Base-by-base conservation (phyloP, 805 yeast species). In the Wickerhamomyces subpelliculosus region DNA sequence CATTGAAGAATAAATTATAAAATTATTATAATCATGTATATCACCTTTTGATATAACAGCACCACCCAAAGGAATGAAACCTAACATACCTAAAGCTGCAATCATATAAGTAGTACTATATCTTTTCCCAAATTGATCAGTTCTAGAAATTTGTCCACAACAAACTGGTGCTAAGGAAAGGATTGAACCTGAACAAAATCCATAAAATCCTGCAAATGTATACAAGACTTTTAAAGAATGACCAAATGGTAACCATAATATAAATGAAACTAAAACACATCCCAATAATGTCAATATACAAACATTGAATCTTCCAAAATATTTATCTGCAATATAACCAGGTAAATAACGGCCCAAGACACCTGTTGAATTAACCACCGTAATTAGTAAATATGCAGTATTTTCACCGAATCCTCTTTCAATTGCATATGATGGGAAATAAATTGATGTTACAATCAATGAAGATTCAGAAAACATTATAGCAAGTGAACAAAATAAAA, bases 91-190 rank as follows among this genome's bases (percentile, higher is more conserved):
- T 37, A 75, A 60, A 3, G 83, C 71, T 16, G 73, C 75, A 47
- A 75, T 58, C 26, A 75, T 71, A 52, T 75, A 78, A 40, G 73
- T 67, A 2, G 76, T 66, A 1, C 78, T 69, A 46, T 70, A 73
- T 10, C 74, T 62, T 44, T 67, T 66, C 12, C 78, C 78, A 49
- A 72, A 73, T 43, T 64, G 67, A 29, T 65, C 66, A 3, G 70
- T 65, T 34, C 69, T 67, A n/a, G 79, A 72, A 24, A 76, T 72
- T 37, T 73, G 75, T 2, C 76, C 78, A 25, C 74, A 61, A 47
- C 80, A 72, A 5, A 72, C 73, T 3, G 81, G 80, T 17, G 74
- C 67, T 37, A 75, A 50, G 9, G 80, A 67, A 36, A 75, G 57
- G 3, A 73, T 69, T 1, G 80, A 68, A 8, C 78, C 71, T 11